Conservation (phyloP, 345 rosid species). For the Sonneratia caseolaris region DNA sequence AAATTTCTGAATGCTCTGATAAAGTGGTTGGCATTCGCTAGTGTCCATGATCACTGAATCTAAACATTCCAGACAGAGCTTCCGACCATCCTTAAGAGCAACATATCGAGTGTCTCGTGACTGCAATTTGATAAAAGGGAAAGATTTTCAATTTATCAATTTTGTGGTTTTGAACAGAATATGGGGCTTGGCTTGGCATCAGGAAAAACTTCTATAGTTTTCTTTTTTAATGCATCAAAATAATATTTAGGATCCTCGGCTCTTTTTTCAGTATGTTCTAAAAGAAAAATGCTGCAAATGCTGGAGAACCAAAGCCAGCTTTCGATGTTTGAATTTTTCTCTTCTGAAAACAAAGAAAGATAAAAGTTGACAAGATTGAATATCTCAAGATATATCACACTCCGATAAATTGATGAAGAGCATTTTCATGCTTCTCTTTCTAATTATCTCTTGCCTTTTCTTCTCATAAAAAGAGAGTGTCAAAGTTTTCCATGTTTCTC, state of each 20-base stretch:
- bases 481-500: not conserved
- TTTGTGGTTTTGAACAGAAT: not conserved
- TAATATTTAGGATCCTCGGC: no score
- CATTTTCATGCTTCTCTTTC: not conserved
- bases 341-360: not conserved
- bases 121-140: conserved; percentile 30
- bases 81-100: conserved; percentile 79
- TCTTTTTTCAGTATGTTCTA: not conserved
- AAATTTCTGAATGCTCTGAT: conserved; percentile 64
- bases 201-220: not conserved
- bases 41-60: conserved; percentile 98
- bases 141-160: not conserved
- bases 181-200: not conserved
- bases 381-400: not conserved
- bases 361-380: not conserved
- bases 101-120: conserved; percentile 56
- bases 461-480: not conserved
- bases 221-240: not conserved
- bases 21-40: conserved; percentile 75
- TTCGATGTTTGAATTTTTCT: not conserved
- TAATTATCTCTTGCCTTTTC: not conserved
- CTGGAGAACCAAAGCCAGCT: not conserved
- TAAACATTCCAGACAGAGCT: conserved; percentile 87
- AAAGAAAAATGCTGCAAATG: not conserved
- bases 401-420: not conserved